Conservation (phyloP, 208 protist species). For the Angomonas desouzai region DNA sequence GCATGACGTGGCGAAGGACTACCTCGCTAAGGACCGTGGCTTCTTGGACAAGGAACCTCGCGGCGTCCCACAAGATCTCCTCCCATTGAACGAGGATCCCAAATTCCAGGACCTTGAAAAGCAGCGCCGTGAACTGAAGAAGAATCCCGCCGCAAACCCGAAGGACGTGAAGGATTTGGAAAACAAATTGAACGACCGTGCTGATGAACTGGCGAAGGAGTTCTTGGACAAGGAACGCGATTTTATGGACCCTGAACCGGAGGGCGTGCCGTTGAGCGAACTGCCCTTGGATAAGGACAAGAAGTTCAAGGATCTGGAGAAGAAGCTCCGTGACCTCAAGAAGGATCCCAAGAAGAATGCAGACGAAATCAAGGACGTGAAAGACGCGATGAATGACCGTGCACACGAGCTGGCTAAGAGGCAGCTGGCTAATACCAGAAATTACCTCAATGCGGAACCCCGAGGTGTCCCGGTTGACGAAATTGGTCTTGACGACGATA, state of each 20-base stretch:
- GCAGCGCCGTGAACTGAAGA: constrained; percentile 48
- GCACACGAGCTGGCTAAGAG: constrained; percentile 43
- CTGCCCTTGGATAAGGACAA: constrained; percentile 52
- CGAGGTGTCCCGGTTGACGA: constrained; percentile 55
- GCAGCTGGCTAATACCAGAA: constrained; percentile 41
- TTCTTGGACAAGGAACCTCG: constrained; percentile 44
- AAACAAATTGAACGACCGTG: constrained; percentile 49
- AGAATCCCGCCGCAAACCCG: constrained; percentile 34
- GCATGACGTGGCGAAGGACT: constrained; percentile 56
- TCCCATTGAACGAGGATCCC: constrained; percentile 60
- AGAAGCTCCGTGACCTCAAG: constrained; percentile 37
- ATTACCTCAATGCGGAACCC: constrained; percentile 68
- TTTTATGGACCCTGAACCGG: constrained; percentile 46
- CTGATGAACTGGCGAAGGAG: constrained; percentile 49
- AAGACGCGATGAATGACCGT: constrained; percentile 49
- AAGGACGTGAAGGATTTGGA: constrained; percentile 48
- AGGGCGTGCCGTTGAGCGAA: constrained; percentile 53
- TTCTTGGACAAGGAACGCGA: constrained; percentile 39
- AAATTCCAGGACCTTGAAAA: constrained; percentile 55
- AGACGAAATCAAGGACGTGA: constrained; percentile 32
- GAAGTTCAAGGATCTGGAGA: constrained; percentile 44
- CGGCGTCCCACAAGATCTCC: constrained; percentile 43
- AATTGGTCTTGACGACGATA: constrained; percentile 61
- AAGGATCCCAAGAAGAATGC: constrained; percentile 39
- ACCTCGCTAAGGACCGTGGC: constrained; percentile 42